Evolutionary conservation across 2,329 filamentous ascomycete genomes (phyloP).

Genomic region (Talaromyces sp.): DNA sequence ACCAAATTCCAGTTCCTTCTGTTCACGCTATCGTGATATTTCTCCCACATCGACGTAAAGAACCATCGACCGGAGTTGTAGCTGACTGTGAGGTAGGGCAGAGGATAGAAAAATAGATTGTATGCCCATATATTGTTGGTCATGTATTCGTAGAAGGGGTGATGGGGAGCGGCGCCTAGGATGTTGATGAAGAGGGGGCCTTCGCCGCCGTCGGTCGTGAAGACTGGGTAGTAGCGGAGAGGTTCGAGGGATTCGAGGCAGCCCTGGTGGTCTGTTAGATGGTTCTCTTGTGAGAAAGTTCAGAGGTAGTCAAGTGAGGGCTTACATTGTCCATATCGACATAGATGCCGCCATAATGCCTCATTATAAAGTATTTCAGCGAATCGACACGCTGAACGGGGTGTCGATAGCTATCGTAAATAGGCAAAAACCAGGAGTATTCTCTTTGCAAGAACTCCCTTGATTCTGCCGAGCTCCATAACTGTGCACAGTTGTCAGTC

Average conservation of each 20-base stretch:
- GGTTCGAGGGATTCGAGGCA: constrained; percentile 21
- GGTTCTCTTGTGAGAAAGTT: neutral
- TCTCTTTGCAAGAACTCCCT: constrained; percentile 25
- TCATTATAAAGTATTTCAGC: constrained; percentile 28
- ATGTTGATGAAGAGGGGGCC: constrained; percentile 21
- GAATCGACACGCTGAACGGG: constrained; percentile 28
- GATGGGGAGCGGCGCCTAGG: constrained; percentile 17
- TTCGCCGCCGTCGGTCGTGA: constrained; percentile 18
- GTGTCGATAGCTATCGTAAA: constrained; percentile 27
- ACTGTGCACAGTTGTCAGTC: constrained; percentile 16
- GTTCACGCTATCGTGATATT: constrained; percentile 17
- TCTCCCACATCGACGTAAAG: constrained; percentile 21
- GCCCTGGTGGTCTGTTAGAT: constrained; percentile 13
- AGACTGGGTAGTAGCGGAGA: constrained; percentile 20
- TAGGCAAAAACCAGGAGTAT: constrained; percentile 28
- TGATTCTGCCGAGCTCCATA: constrained; percentile 27
- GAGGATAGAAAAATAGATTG: constrained; percentile 13
- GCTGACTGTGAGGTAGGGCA: constrained; percentile 18
- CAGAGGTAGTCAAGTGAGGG: neutral
- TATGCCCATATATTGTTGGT: constrained; percentile 17
- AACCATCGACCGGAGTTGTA: constrained; percentile 21
- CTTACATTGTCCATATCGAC: constrained; percentile 28
- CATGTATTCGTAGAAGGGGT: constrained; percentile 20
- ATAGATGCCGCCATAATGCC: constrained; percentile 29
- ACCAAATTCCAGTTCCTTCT: constrained; percentile 4